Evolutionary conservation across 257 asterid species (phyloP).

Genomic region (Datura wrightii): DNA sequence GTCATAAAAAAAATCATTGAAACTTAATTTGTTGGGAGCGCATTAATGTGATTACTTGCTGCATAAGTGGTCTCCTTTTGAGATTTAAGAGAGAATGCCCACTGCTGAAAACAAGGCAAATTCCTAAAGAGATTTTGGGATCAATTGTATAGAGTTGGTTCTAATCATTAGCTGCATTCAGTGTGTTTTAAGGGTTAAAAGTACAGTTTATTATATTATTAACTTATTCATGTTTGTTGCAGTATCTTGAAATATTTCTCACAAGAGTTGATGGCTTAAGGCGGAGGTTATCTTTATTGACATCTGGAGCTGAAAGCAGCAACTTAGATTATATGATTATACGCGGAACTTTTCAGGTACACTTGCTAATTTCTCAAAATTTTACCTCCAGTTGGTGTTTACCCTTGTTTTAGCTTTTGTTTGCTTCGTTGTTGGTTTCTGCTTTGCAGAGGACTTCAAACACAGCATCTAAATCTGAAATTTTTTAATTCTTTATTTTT

Average conservation of each 20-base stretch:
- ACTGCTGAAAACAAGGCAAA: not conserved
- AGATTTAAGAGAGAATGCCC: slow-evolving; percentile 17
- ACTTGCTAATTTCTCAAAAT: slow-evolving; percentile 12
- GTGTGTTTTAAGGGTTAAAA: not conserved
- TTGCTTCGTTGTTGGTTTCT: not conserved
- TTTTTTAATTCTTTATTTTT: not conserved
- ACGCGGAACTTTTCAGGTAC: slow-evolving; percentile 83
- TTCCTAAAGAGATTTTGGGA: not conserved
- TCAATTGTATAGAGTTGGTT: not conserved
- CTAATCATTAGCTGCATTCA: slow-evolving; percentile 4
- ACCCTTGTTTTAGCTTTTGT: not conserved
- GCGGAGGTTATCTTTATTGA: slow-evolving; percentile 63
- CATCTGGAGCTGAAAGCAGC: slow-evolving; percentile 52
- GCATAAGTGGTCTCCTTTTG: not conserved
- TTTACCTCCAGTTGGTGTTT: slow-evolving; percentile 15
- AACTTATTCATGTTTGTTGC: slow-evolving; percentile 43
- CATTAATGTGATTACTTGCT: not conserved
- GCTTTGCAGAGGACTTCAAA: slow-evolving; percentile 16
- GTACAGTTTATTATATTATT: not conserved
- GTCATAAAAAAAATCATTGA: not conserved
- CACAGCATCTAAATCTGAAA: not conserved
- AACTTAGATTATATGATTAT: slow-evolving; percentile 55
- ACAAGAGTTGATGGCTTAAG: slow-evolving; percentile 94
- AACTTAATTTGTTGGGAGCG: not conserved
- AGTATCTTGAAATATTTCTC: slow-evolving; percentile 88